Conservation (phyloP, 23 red algal genomes). For the Gracilaria domingensis region DNA sequence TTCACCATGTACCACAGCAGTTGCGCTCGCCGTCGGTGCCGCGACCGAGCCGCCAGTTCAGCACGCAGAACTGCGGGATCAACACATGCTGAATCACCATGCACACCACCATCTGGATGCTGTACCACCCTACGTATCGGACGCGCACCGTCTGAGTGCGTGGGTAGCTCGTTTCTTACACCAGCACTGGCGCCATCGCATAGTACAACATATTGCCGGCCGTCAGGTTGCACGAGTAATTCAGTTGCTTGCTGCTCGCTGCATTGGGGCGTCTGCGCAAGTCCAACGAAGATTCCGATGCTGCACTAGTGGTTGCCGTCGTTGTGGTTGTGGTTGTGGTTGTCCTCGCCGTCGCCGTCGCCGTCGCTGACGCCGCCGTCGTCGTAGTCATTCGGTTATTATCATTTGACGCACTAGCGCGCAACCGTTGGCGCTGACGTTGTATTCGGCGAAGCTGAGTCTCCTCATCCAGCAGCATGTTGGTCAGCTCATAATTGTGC, state of each 20-base stretch:
- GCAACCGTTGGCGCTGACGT: not conserved
- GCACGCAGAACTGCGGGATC: slow-evolving; percentile 86
- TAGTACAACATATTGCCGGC: slow-evolving; percentile 80
- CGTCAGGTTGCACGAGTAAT: slow-evolving; percentile 82
- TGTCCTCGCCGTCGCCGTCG: not conserved
- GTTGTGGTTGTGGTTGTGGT: slow-evolving; percentile 1
- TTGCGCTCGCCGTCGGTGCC: slow-evolving; percentile 37
- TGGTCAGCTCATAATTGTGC: slow-evolving; percentile 87
- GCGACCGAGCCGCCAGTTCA: slow-evolving; percentile 38
- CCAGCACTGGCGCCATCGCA: slow-evolving; percentile 81
- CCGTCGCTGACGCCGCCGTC: not conserved
- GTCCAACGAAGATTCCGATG: slow-evolving; percentile 16
- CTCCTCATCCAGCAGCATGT: slow-evolving; percentile 81
- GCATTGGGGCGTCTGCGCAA: not conserved
- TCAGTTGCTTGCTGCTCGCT: slow-evolving; percentile 4
- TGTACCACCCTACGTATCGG: slow-evolving; percentile 69
- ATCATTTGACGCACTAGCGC: not conserved
- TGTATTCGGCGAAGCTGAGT: slow-evolving; percentile 21
- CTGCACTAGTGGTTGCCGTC: not conserved
- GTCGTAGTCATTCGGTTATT: not conserved
- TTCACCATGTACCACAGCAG: slow-evolving; percentile 81
- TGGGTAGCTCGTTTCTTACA: slow-evolving; percentile 93
- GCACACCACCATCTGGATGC: slow-evolving; percentile 57
- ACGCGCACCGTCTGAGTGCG: slow-evolving; percentile 67
- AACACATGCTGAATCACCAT: slow-evolving; percentile 70